A percentile compares a stretch with the other conserved stretches of the same genome.
Conservation (phyloP, 345 rosid species). For the Citrus maxima region DNA sequence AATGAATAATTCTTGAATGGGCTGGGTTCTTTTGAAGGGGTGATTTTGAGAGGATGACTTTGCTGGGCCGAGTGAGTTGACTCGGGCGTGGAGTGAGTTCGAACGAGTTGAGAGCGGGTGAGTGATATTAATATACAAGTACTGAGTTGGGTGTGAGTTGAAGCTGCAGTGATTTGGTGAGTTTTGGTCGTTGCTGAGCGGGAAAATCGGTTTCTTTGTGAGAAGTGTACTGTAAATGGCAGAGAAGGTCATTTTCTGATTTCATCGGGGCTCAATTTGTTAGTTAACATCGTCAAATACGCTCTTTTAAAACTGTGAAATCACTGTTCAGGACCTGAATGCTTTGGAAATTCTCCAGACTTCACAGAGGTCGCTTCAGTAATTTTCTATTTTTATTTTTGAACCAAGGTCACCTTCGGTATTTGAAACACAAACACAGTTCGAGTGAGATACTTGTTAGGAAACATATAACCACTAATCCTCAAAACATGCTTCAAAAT, state of each 20-base stretch:
- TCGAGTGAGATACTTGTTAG: no score
- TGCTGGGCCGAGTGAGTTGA: conserved; percentile 9
- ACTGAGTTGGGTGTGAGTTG: neutral
- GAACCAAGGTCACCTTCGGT: no score
- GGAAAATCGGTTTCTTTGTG: neutral
- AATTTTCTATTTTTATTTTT: no score
- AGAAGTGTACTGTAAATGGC: neutral
- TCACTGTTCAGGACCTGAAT: no score
- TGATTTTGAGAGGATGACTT: neutral
- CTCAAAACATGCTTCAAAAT: no score
- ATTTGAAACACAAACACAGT: fast-evolving
- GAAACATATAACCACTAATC: no score
- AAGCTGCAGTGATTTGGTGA: neutral
- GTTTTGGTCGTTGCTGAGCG: neutral
- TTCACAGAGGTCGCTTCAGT: no score
- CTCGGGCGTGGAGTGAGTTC: neutral
- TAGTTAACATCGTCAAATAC: neutral
- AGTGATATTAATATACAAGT: neutral
- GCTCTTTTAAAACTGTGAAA: no score
- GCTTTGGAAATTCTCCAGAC: no score
- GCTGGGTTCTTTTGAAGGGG: neutral
- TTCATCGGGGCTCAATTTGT: neutral
- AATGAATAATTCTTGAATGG: neutral
- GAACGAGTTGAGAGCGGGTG: neutral
- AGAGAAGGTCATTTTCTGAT: neutral